phyloP scores from a whole-genome alignment of 1,284 basidiomycete species.

The Termitomyces sp. region DNA sequence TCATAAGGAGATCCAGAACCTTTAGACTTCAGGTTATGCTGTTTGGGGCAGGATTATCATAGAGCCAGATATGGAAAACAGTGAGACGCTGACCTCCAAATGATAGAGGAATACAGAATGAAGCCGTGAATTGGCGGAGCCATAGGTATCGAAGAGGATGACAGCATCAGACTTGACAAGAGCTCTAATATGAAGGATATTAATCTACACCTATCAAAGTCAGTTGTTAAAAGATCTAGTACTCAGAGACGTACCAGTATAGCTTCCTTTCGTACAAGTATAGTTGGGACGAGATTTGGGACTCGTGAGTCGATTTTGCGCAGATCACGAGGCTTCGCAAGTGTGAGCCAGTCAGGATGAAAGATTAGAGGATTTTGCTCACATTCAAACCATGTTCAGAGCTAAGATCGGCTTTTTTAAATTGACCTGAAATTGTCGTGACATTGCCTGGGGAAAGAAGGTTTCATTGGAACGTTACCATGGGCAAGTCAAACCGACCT shows the following conservation, averaged over 20 bases:
- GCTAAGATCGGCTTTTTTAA: slow-evolving; percentile 87
- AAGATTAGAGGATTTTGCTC: slow-evolving; percentile 25
- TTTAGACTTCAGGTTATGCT: slow-evolving; percentile 78
- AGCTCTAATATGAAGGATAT: slow-evolving; percentile 91
- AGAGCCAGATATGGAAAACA: background rate
- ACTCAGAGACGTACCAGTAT: slow-evolving; percentile 60
- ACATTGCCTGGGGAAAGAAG: slow-evolving; percentile 59
- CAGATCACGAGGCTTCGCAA: slow-evolving; percentile 82
- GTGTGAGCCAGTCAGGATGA: slow-evolving; percentile 12
- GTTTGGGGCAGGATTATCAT: slow-evolving; percentile 16
- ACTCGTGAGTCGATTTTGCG: slow-evolving; percentile 95
- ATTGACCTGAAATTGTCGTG: slow-evolving; percentile 85
- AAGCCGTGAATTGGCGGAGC: slow-evolving; percentile 77
- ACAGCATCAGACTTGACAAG: slow-evolving; percentile 93
- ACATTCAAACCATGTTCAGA: slow-evolving; percentile 86
- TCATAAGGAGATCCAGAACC: slow-evolving; percentile 75
- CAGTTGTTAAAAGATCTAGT: slow-evolving; percentile 8
- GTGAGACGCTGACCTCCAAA: slow-evolving; percentile 58
- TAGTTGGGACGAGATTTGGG: slow-evolving; percentile 92
- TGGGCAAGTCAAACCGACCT: slow-evolving; percentile 37
- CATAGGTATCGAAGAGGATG: slow-evolving; percentile 88
- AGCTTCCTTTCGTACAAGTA: slow-evolving; percentile 83
- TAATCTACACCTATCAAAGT: slow-evolving; percentile 50
- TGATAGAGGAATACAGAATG: slow-evolving; percentile 88
- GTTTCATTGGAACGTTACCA: slow-evolving; percentile 25